A percentile compares a stretch with the other conserved stretches of the same genome.
phyloP scores from a whole-genome alignment of 768 basidiomycete species.

The Dentipellis sp. region DNA sequence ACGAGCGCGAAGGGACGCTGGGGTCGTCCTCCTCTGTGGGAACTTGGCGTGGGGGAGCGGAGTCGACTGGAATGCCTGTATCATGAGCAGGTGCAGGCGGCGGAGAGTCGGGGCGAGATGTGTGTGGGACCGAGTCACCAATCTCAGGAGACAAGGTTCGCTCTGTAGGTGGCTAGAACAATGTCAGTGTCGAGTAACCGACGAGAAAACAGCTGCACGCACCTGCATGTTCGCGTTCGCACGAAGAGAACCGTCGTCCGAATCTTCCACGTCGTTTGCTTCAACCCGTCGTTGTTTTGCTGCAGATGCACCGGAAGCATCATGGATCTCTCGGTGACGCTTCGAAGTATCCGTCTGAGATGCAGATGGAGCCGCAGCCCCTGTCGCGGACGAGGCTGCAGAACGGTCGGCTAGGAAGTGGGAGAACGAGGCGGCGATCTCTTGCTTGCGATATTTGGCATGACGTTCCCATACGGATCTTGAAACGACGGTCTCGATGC shows the following conservation, averaged over 20 bases:
- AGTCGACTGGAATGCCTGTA: neutral
- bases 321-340: neutral
- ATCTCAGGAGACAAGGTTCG: neutral
- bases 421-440: neutral
- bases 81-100: neutral
- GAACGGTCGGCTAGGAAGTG: neutral
- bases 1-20: too few species aligned
- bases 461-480: neutral
- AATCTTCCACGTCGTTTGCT: neutral
- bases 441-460: neutral
- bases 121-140: neutral
- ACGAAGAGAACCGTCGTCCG: neutral
- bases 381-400: too few species aligned
- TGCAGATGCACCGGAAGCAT: neutral
- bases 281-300: neutral
- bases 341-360: too few species aligned
- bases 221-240: too few species aligned
- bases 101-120: neutral
- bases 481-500: neutral
- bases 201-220: neutral
- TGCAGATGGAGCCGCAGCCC: too few species aligned
- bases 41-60: neutral
- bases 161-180: neutral
- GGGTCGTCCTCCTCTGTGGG: neutral
- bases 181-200: neutral